phyloP scores from a whole-genome alignment of 805 yeast genomes.

The Scheffersomyces spartinae region DNA sequence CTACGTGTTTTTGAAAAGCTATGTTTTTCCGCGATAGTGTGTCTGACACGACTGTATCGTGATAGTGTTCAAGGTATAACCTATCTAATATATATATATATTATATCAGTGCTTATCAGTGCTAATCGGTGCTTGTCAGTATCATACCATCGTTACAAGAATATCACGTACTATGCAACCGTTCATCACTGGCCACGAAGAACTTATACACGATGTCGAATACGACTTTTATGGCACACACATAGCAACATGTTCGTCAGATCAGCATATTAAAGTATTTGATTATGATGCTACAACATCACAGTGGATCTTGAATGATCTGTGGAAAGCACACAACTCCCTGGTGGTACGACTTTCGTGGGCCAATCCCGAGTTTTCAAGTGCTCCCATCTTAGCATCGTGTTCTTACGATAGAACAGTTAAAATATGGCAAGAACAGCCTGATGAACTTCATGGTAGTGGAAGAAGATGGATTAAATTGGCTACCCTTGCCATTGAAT shows the following conservation, averaged over 20 bases:
- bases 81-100: too few species aligned
- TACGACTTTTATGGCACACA: conserved; percentile 91
- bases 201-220: conserved; percentile 78
- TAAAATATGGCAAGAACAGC: conserved; percentile 83
- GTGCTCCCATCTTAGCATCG: conserved; percentile 72
- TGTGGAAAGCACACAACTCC: conserved; percentile 94
- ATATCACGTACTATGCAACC: too few species aligned
- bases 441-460: conserved; percentile 62
- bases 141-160: too few species aligned
- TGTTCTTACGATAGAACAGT: conserved; percentile 86
- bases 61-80: too few species aligned
- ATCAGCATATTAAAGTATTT: conserved; percentile 85
- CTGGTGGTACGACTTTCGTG: conserved; percentile 73
- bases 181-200: conserved; percentile 85
- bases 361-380: conserved; percentile 83
- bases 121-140: too few species aligned
- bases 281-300: conserved; percentile 54
- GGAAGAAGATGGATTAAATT: conserved; percentile 77
- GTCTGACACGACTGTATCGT: too few species aligned
- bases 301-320: conserved; percentile 78
- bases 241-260: conserved; percentile 90
- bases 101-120: too few species aligned
- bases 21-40: too few species aligned
- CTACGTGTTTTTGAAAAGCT: too few species aligned
- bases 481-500: conserved; percentile 65